These are phyloP conservation scores for Colletotrichum limetticola DNA, from an alignment of 2,329 filamentous ascomycete species.

Conservation along the genomic window DNA sequence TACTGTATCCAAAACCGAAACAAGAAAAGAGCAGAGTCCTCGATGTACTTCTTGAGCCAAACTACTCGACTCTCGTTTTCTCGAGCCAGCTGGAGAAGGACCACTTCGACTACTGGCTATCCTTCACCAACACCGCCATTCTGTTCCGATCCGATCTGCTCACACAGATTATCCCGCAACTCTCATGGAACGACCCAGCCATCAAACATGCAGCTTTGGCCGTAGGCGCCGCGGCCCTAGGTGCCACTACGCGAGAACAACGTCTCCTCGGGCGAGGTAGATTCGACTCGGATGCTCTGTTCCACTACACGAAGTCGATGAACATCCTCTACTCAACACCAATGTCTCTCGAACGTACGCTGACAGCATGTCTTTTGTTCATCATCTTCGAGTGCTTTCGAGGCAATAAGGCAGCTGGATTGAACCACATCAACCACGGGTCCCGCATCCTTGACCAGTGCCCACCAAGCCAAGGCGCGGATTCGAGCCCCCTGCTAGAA, in stretches of 20 bases:
- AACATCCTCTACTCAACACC: slow-evolving; percentile 45
- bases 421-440: slow-evolving; percentile 53
- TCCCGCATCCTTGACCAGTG: slow-evolving; percentile 8
- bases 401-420: slow-evolving; percentile 50
- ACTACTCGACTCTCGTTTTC: slow-evolving; percentile 8
- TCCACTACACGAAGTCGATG: slow-evolving; percentile 52
- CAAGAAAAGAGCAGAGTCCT: background rate
- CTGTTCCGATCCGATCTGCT: slow-evolving; percentile 11
- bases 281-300: slow-evolving; percentile 48
- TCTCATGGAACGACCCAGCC: slow-evolving; percentile 34
- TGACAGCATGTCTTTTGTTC: slow-evolving; percentile 50
- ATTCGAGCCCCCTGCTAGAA: background rate
- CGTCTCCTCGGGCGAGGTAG: slow-evolving; percentile 6
- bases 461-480: background rate
- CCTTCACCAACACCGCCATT: background rate
- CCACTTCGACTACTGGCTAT: slow-evolving; percentile 19
- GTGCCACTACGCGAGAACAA: slow-evolving; percentile 7
- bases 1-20: slow-evolving; percentile 10
- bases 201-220: slow-evolving; percentile 52
- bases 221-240: slow-evolving; percentile 44
- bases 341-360: slow-evolving; percentile 45
- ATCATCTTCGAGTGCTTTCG: slow-evolving; percentile 53
- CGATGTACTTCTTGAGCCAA: background rate
- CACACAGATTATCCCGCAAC: slow-evolving; percentile 31
- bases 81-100: slow-evolving; percentile 20